Evolutionary conservation across 345 rosid species (phyloP).

Genomic region (Garcia nutans): DNA sequence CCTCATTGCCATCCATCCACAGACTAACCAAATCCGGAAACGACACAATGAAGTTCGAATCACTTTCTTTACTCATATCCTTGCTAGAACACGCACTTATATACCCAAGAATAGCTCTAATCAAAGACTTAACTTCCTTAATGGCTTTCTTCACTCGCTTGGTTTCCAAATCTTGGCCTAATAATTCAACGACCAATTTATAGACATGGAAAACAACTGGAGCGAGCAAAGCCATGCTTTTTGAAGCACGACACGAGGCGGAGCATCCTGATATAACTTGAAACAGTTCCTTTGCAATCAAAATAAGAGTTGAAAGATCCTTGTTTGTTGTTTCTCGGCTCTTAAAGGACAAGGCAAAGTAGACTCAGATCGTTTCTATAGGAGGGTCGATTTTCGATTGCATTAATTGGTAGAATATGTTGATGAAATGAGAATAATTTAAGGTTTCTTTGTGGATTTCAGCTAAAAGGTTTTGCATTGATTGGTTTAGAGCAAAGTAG

Average conservation of each 20-base stretch:
- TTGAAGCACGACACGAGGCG: conserved; percentile 28
- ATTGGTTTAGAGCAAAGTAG: conserved; percentile 43
- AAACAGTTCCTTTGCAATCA: conserved; percentile 37
- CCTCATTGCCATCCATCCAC: conserved; percentile 38
- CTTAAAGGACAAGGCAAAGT: conserved; percentile 40
- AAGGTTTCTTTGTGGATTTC: conserved; percentile 34
- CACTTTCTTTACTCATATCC: conserved; percentile 23
- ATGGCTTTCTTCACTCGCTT: conserved; percentile 39
- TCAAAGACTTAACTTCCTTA: conserved; percentile 35
- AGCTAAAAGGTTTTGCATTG: conserved; percentile 33
- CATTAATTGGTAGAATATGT: conserved; percentile 39
- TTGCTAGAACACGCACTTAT: conserved; percentile 36
- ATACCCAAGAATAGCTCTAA: conserved; percentile 48
- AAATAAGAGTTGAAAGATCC: conserved; percentile 32
- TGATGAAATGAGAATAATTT: conserved; percentile 30
- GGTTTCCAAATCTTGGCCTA: conserved; percentile 27
- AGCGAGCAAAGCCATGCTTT: conserved; percentile 52
- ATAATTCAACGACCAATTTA: conserved; percentile 31
- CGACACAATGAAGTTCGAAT: conserved; percentile 23
- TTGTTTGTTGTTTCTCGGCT: conserved; percentile 17
- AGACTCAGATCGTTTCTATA: conserved; percentile 56
- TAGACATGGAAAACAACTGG: conserved; percentile 39
- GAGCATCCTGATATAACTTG: conserved; percentile 47
- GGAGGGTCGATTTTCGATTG: conserved; percentile 50
- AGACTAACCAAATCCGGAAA: conserved; percentile 41